Conservation (phyloP, 352 stramenopile genomes). For the Thraustotheca clavata region DNA sequence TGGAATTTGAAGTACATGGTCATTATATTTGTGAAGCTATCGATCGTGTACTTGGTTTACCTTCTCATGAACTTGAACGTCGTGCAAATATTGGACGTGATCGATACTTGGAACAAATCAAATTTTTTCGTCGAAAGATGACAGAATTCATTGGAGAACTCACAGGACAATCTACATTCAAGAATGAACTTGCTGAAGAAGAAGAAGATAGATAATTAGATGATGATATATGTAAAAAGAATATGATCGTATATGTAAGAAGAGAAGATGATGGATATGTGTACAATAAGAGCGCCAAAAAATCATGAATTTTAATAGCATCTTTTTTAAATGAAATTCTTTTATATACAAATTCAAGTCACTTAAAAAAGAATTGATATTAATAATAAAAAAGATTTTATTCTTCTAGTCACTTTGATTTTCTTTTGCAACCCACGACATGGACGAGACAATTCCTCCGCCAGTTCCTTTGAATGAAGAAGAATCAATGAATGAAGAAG, state of each 20-base stretch:
- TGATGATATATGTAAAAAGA: neutral
- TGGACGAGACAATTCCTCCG: too few species aligned
- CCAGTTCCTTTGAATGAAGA: neutral
- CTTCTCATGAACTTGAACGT: slow-evolving; percentile 26
- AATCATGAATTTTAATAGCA: too few species aligned
- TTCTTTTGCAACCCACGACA: too few species aligned
- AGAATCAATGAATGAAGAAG: too few species aligned
- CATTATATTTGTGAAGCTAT: slow-evolving; percentile 37
- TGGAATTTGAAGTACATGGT: slow-evolving; percentile 32
- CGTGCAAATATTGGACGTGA: slow-evolving; percentile 33
- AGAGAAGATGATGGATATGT: neutral
- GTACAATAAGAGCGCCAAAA: too few species aligned
- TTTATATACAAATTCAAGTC: neutral
- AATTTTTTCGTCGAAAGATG: slow-evolving; percentile 56
- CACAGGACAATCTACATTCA: neutral
- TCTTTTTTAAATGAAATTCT: too few species aligned
- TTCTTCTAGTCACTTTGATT: too few species aligned
- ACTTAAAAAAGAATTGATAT: neutral
- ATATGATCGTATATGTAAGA: neutral
- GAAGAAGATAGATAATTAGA: neutral
- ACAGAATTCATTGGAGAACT: slow-evolving; percentile 25
- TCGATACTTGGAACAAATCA: slow-evolving; percentile 53
- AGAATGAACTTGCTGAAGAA: slow-evolving; percentile 2
- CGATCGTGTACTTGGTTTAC: slow-evolving; percentile 31
- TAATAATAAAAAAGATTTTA: too few species aligned